phyloP scores from a whole-genome alignment of 495 filamentous ascomycete species.

The Lasiosphaeria ovina region DNA sequence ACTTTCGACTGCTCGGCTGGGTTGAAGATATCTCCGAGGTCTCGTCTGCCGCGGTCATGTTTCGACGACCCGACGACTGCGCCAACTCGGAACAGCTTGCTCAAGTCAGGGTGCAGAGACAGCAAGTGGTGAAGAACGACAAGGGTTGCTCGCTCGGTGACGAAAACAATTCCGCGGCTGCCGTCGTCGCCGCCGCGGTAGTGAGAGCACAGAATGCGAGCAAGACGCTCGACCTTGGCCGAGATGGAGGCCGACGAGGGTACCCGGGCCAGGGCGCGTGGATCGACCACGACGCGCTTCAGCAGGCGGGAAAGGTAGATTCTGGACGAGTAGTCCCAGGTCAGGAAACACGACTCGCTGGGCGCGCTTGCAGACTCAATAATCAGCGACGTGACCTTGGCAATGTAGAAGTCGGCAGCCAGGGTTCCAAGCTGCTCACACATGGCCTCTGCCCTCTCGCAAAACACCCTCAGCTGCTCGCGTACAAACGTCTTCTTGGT shows the following conservation, averaged over 20 bases:
- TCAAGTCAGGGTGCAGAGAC: constrained; percentile 51
- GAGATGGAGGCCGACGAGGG: neutral
- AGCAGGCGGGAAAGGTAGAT: constrained; percentile 52
- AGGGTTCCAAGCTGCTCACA: constrained; percentile 59
- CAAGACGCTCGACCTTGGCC: neutral
- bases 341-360: constrained; percentile 29
- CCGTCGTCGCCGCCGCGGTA: constrained; percentile 16
- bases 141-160: constrained; percentile 60
- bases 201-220: constrained; percentile 11
- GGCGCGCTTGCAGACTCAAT: constrained; percentile 28
- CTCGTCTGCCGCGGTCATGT: constrained; percentile 38
- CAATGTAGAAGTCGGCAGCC: constrained; percentile 62
- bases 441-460: constrained; percentile 44
- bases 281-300: neutral
- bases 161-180: constrained; percentile 66
- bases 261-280: neutral
- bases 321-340: constrained; percentile 49
- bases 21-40: constrained; percentile 57
- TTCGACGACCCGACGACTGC: constrained; percentile 63
- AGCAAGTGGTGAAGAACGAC: constrained; percentile 58
- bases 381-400: constrained; percentile 50
- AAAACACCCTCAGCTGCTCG: constrained; percentile 56
- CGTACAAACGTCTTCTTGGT: constrained; percentile 56
- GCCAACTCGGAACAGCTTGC: constrained; percentile 46
- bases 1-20: constrained; percentile 48